Conservation (phyloP, 148 eudicot species). For the Drosera capensis region DNA sequence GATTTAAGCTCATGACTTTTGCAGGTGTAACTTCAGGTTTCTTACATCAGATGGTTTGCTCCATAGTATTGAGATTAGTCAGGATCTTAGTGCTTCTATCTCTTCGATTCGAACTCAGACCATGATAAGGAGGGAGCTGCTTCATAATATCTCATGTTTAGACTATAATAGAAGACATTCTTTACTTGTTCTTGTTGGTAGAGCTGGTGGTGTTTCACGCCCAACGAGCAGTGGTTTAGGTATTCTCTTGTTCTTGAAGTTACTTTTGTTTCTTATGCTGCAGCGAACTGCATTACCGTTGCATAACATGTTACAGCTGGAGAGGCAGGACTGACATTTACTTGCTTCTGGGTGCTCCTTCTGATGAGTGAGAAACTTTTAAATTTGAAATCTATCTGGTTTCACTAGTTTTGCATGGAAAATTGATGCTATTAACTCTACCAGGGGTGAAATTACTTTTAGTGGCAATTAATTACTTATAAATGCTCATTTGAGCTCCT, state of each 20-base stretch:
- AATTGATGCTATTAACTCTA: too few relatives aligned
- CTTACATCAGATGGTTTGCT: constrained; percentile 69
- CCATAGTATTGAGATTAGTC: constrained; percentile 70
- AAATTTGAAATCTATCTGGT: too few relatives aligned
- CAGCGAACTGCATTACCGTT: neutral
- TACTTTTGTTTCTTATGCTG: constrained; percentile 1
- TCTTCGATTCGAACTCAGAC: constrained; percentile 33
- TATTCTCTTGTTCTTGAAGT: constrained; percentile 14
- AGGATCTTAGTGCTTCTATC: constrained; percentile 62
- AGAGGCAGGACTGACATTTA: too few relatives aligned
- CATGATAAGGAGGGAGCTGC: constrained; percentile 30
- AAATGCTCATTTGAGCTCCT: neutral
- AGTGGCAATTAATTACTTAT: neutral
- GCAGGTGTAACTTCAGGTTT: constrained; percentile 74
- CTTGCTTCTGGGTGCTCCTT: too few relatives aligned
- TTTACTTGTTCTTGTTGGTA: constrained; percentile 60
- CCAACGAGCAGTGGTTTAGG: constrained; percentile 23
- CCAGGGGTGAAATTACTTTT: too few relatives aligned
- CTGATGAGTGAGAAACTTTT: too few relatives aligned
- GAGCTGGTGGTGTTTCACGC: constrained; percentile 21
- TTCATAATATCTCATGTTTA: constrained; percentile 36
- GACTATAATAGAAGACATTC: constrained; percentile 40
- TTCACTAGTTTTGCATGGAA: too few relatives aligned
- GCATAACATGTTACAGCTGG: neutral
- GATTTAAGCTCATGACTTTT: constrained; percentile 15